Evolutionary conservation across 2,329 filamentous ascomycete species (phyloP).

Genomic region (Monosporascus ibericus): DNA sequence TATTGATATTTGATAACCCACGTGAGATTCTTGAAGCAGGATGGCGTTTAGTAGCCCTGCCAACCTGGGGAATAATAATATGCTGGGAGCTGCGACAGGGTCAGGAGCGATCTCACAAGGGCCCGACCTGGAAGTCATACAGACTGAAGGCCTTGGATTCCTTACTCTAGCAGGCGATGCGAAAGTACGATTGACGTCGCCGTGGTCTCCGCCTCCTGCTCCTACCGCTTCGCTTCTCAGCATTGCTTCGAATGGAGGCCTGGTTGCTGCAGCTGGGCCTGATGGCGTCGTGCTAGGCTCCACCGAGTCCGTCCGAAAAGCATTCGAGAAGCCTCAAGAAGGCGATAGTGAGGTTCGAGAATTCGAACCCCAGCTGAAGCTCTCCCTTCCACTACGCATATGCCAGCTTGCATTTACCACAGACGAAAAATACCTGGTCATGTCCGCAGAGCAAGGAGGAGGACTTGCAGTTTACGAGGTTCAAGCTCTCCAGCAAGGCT

Average conservation of each 20-base stretch:
- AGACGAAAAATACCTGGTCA: conserved; percentile 78
- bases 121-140: conserved; percentile 67
- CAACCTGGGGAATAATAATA: conserved; percentile 17
- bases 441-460: conserved; percentile 75
- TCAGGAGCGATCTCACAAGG: conserved; percentile 39
- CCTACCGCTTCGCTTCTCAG: conserved; percentile 77
- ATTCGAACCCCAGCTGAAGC: conserved; percentile 67
- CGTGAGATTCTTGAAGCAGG: neutral
- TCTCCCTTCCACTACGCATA: conserved; percentile 68
- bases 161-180: conserved; percentile 71
- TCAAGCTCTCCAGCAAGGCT: conserved; percentile 58
- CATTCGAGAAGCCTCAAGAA: conserved; percentile 57
- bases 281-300: conserved; percentile 69
- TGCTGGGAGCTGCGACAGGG: conserved; percentile 16
- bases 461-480: conserved; percentile 81
- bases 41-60: conserved; percentile 15
- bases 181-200: conserved; percentile 72
- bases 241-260: conserved; percentile 70
- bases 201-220: conserved; percentile 72
- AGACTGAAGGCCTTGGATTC: conserved; percentile 84
- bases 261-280: conserved; percentile 83
- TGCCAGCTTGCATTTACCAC: conserved; percentile 87
- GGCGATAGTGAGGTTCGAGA: conserved; percentile 59
- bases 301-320: conserved; percentile 71
- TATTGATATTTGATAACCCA: neutral